Base-by-base conservation (phyloP, 768 basidiomycete genomes). In the Mrakia frigida region DNA sequence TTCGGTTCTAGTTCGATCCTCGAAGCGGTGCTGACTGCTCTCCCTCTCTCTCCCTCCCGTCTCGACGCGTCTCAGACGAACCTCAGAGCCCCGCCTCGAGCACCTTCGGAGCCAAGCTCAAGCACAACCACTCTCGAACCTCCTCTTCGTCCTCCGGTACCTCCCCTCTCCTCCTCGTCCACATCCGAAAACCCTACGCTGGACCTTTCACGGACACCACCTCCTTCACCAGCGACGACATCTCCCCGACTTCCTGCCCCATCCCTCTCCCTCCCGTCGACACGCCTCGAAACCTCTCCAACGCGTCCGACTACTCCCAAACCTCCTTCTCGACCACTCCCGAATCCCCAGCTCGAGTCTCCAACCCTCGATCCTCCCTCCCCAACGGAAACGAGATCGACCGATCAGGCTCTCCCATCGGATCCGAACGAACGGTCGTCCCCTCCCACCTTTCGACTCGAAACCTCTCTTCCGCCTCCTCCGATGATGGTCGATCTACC, bases 231-330 rank as follows among this genome's bases (percentile, higher is more conserved):
- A 6, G 10, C 53, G 74, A 75, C 11, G 74, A 75, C 41, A 33
- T 75, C 52, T 75, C 74, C 52, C 74, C 74, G 1, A 75, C 68
- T 14, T 70, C 74, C 18, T n/a, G 21, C 9, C 56, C 74, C 0
- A 35, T 75, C 59, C n/a, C 53, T 16, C 74, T 75, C 5, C 74
- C 74, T 56, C 39, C 52, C 37, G 21, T 75, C 63, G 33, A 23
- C 39, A 28, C 53, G 59, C 43, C 59, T 70, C 63, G 67, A 37
- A 52, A 65, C 50, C 35, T 33, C n/a, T 70, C 46, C 35, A 37
- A 61, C 37, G 46, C 56, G 23, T 69, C 74, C 28, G 65, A 68
- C 35, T 37, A 60, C 35, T 70, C 69, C 23, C 46, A 46, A n/a
- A n/a, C 50, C 25, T 50, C 69, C 23, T 46, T 46, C 46, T 13